Evolutionary conservation across 2,329 filamentous ascomycete genomes (phyloP).

Genomic region (Colletotrichum cordylinicola): DNA sequence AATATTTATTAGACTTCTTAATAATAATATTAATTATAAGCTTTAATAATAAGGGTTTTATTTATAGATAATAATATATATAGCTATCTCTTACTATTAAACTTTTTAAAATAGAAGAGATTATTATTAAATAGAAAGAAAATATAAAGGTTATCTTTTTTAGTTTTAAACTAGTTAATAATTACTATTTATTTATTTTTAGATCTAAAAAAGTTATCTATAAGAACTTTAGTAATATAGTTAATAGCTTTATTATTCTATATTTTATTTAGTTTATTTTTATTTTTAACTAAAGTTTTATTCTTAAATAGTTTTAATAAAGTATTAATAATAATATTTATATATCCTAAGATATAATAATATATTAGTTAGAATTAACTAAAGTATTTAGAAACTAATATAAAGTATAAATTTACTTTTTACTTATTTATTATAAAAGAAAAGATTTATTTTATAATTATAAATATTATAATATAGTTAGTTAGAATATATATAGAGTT

Average conservation of each 20-base stretch:
- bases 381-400: no score
- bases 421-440: no score
- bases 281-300: not conserved
- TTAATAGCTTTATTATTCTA: not conserved
- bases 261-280: not conserved
- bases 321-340: not conserved
- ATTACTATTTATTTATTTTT: not conserved
- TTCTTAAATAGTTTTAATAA: not conserved
- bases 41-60: not conserved
- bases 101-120: not conserved
- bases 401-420: no score
- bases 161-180: not conserved
- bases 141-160: not conserved
- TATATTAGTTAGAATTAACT: not conserved
- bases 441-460: no score
- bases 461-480: no score
- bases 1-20: no score
- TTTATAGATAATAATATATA: not conserved
- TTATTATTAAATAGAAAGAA: fast-evolving
- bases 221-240: not conserved
- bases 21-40: no score
- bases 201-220: not conserved
- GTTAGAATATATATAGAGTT: no score
- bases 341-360: not conserved
- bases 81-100: not conserved